Base-by-base conservation (phyloP, 306 rosid genomes). In the Rosa persica region DNA sequence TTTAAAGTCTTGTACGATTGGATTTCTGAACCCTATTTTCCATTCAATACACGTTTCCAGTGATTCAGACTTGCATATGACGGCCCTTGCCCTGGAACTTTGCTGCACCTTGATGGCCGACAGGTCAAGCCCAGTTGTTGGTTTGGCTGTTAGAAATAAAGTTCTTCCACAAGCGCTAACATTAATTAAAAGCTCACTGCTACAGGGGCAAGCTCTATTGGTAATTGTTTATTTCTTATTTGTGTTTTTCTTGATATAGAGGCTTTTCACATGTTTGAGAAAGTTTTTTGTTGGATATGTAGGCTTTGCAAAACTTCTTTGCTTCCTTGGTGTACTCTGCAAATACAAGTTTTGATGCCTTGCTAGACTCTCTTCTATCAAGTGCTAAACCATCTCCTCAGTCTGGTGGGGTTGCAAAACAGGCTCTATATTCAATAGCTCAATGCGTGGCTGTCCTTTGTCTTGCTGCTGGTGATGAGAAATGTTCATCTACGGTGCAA, bases 41-140 rank as follows among this genome's bases (percentile, higher is more conserved):
- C 61, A 20, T 81, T 51, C 48, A 30, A 72, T 58, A 38, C 80
- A 62, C 75, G 61, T 85, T 20, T 89, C 60, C 86, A 96, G 99
- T 88, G 99, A 96, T 86, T 96, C 98, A 52, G 99, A 96, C 89
- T 90, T 96, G 90, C 99, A 93, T 81, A 93, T 96, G 98, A 91
- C 99, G 25, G 98, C 98, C 46, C 99, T 96, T 84, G 97, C 99
- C 82, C 84, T 96, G 90, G 98, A 89, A 81, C 93, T 96, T 49
- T 93, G 98, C 86, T 91, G 97, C 88, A 96, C 99, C 79, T 85
- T 96, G 70, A 96, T 96, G 99, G 90, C 90, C n/a, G 99, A 96
- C 80, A 90, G 91, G 83, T 90, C 99, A 51, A 90, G 93, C 82
- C 89, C 86, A 25, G 95, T 87, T 74, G 85, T 96, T 83, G 99